Conservation (phyloP, 2,329 filamentous ascomycete species). For the Seiridium cupressi region DNA sequence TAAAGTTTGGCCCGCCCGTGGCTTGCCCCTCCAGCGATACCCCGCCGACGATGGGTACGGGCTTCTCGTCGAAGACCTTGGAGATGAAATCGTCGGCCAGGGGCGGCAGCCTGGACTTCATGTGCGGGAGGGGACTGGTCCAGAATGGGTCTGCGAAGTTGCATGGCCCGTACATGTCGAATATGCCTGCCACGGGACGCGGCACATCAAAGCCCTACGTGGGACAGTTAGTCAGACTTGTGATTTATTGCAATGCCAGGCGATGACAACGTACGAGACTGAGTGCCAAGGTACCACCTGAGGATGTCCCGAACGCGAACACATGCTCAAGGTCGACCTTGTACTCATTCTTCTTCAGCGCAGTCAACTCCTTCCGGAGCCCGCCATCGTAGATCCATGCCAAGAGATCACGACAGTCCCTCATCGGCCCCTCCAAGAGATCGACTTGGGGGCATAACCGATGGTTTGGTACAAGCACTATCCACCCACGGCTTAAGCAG, state of each 20-base stretch:
- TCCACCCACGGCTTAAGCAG: conserved; percentile 34
- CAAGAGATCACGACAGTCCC: conserved; percentile 24
- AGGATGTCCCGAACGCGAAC: conserved; percentile 34
- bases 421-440: conserved; percentile 8
- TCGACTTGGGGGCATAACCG: conserved; percentile 11
- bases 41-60: conserved; percentile 34
- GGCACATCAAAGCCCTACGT: conserved; percentile 34
- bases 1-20: conserved; percentile 31
- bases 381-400: conserved; percentile 31
- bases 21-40: conserved; percentile 40
- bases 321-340: conserved; percentile 25
- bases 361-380: conserved; percentile 20
- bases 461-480: conserved; percentile 33
- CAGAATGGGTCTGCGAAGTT: conserved; percentile 36
- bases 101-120: conserved; percentile 24
- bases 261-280: conserved; percentile 27
- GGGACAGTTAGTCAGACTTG: not conserved
- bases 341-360: conserved; percentile 10
- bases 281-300: conserved; percentile 33
- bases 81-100: conserved; percentile 29
- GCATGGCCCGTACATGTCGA: conserved; percentile 39
- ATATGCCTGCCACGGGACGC: conserved; percentile 34
- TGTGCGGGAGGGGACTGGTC: conserved; percentile 28
- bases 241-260: too few species aligned
- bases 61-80: conserved; percentile 31